Percentiles rank a stretch among this genome's conserved stretches.
These are phyloP conservation scores for Calonectria leucothoes DNA, from an alignment of 2,329 filamentous ascomycete genomes.

Conservation along the genomic window DNA sequence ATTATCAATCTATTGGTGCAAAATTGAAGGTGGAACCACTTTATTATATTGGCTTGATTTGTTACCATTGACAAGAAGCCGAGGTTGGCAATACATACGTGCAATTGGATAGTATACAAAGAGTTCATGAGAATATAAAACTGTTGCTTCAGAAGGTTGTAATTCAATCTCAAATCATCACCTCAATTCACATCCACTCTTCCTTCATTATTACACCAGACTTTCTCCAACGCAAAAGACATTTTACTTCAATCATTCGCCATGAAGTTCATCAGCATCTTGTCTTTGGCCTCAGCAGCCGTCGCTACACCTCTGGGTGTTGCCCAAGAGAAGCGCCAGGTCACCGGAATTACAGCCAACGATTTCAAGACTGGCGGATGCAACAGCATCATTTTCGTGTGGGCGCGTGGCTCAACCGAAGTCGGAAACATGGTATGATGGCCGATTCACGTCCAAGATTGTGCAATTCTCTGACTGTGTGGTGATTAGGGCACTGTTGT, in stretches of 20 bases:
- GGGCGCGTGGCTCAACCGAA: slow-evolving; percentile 1
- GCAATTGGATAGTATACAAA: neutral
- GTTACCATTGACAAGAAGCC: neutral
- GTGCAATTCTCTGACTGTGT: neutral
- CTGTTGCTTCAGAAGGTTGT: neutral
- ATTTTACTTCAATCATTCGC: neutral
- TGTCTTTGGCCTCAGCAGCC: neutral
- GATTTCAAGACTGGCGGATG: slow-evolving; percentile 1
- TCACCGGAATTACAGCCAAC: neutral
- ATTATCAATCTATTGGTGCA: neutral
- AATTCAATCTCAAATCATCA: neutral
- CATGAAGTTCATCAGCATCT: neutral
- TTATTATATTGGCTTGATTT: neutral
- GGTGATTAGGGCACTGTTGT: neutral
- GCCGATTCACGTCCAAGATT: neutral
- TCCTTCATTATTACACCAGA: neutral
- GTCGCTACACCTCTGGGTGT: neutral
- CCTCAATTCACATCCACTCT: neutral
- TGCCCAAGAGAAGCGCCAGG: neutral
- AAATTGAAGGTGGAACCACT: neutral
- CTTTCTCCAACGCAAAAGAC: neutral
- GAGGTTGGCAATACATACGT: neutral
- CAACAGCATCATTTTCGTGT: slow-evolving; percentile 1
- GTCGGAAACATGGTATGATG: slow-evolving; percentile 6
- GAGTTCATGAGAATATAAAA: neutral